Base-by-base conservation (phyloP, 352 stramenopile genomes). In the Phytophthora multivora region DNA sequence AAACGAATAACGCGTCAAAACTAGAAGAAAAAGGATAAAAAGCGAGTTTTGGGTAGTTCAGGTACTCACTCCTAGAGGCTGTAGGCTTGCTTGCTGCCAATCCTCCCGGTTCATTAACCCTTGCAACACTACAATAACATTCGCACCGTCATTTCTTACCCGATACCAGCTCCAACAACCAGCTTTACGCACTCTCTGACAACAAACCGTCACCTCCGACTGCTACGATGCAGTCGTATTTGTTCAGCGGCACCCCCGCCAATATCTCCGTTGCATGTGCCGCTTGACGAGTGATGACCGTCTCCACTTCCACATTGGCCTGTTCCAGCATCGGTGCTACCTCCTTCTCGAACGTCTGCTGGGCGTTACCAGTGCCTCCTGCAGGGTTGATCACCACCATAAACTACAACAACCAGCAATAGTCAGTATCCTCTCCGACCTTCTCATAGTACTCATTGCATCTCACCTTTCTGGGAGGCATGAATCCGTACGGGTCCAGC, bases 351-450 rank as follows among this genome's bases (percentile, higher is more conserved):
- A 75, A 91, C 33, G 73, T 80, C 13, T 82, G 58, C 43, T 80
- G 68, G 10, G 80, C 83, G 8, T 72, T 74, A 18, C 83, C 82
- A 2, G 71, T 50, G 9, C 85, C 85, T 42, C 83, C 79, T 41
- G 79, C 75, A 5, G 86, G 83, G 50, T 91, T 92, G 33, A 94
- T 74, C 41, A 91, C 67, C 35, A 91, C 75, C 30, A 89, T 51
- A 59, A 84, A 91, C 71, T 80, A 31, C 46, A 77, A 55, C 71
- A 55, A 45, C 23, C 15, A 47, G 4, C n/a, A n/a, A n/a, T 12
- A 45, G 10, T 59, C 7, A 59, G 38, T 15, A 52, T 3, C 11
- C 6, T 11, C 15, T 36, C 51, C 11, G 19, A 12, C 26, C 16
- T 43, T 8, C 25, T 26, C 2, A 26, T 9, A 5, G 12, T 43